phyloP scores from a whole-genome alignment of 345 rosid genomes.

The Zanthoxylum bungeanum region DNA sequence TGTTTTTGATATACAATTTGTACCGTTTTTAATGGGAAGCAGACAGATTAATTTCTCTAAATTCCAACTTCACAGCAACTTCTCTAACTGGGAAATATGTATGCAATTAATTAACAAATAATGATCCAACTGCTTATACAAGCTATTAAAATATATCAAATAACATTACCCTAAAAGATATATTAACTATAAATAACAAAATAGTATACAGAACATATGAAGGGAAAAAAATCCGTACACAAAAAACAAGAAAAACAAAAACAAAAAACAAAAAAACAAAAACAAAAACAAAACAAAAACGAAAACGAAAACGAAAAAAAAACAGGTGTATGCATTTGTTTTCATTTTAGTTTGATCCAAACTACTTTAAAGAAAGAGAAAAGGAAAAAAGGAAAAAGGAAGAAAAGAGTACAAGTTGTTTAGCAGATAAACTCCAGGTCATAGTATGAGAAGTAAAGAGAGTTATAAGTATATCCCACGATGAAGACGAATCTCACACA shows the following conservation, averaged over 20 bases:
- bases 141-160: background rate
- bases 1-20: no score
- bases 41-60: no score
- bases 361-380: background rate
- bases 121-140: no score
- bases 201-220: background rate
- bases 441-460: constrained; percentile 16
- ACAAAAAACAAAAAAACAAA: no score
- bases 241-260: no score
- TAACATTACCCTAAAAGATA: background rate
- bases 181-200: no score
- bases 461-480: constrained; percentile 26
- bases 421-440: constrained; percentile 1
- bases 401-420: background rate
- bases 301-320: no score
- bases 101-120: no score
- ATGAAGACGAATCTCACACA: constrained; percentile 7
- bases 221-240: background rate
- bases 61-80: no score
- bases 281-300: no score
- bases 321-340: background rate
- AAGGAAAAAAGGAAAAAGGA: background rate
- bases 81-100: no score
- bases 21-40: no score
- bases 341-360: background rate